Conservation (phyloP, 176 grass and related monocot species). For the Tillandsia fasciculata region DNA sequence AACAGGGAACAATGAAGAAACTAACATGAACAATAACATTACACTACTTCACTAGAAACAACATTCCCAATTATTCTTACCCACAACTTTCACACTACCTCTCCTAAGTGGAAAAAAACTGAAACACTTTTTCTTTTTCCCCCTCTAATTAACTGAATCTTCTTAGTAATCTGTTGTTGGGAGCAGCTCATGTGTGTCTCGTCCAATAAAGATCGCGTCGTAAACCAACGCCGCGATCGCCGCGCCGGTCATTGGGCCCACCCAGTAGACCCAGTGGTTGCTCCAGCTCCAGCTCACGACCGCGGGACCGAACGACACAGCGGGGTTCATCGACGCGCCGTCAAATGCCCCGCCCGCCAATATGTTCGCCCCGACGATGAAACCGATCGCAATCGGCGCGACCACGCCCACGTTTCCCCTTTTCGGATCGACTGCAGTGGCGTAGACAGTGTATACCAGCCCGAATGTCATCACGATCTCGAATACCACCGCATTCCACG, state of each 20-base stretch:
- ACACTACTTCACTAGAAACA: conserved; percentile 6
- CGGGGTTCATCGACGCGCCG: conserved; percentile 77
- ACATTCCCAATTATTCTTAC: not conserved
- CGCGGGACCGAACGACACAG: conserved; percentile 64
- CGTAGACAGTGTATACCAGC: conserved; percentile 77
- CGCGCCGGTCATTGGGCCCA: conserved; percentile 52
- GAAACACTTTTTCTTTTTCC: not conserved
- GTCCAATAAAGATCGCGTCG: conserved; percentile 60
- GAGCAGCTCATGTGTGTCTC: conserved; percentile 43
- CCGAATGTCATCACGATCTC: conserved; percentile 91
- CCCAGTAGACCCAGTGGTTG: conserved; percentile 79
- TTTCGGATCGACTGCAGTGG: conserved; percentile 59
- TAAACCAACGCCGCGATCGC: conserved; percentile 64
- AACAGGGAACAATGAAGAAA: not conserved
- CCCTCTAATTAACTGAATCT: not conserved
- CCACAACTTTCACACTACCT: not conserved
- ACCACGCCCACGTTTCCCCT: conserved; percentile 44
- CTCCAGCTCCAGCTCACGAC: conserved; percentile 56
- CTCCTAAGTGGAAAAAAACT: not conserved
- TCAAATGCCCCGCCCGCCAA: conserved; percentile 70
- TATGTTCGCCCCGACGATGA: conserved; percentile 76
- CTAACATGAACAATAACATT: not conserved
- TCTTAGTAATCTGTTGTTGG: conserved; percentile 44
- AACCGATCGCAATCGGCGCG: conserved; percentile 65
- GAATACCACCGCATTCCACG: conserved; percentile 52